Conservation (phyloP, 148 eudicot genomes). For the Camellia japonica region DNA sequence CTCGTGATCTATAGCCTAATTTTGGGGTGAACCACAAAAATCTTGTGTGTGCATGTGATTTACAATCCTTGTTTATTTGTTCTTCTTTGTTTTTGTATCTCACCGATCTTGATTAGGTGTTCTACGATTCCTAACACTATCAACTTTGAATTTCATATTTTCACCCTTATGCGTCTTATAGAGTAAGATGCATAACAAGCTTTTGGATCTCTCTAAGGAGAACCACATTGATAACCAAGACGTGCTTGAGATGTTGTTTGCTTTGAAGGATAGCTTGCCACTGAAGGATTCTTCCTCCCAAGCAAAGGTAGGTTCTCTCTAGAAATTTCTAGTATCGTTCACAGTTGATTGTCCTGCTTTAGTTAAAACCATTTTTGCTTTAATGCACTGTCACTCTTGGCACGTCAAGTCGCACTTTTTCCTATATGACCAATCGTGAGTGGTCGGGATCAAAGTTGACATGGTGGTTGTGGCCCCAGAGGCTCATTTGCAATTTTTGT, state of each 20-base stretch:
- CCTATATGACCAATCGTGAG: too few relatives aligned
- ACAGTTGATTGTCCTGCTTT: not conserved
- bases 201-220: constrained; percentile 39
- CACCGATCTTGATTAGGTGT: too few relatives aligned
- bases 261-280: constrained; percentile 44
- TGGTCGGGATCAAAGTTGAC: too few relatives aligned
- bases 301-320: constrained; percentile 35
- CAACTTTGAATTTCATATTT: not conserved
- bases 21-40: too few relatives aligned
- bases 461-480: too few relatives aligned
- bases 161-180: constrained; percentile 22
- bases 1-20: too few relatives aligned
- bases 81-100: too few relatives aligned
- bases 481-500: too few relatives aligned
- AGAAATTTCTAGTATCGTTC: not conserved
- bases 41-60: too few relatives aligned
- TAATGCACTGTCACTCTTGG: not conserved
- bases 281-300: constrained; percentile 39
- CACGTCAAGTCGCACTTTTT: too few relatives aligned
- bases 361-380: not conserved
- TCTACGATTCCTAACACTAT: not conserved
- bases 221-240: constrained; percentile 54
- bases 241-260: constrained; percentile 40
- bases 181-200: constrained; percentile 46
- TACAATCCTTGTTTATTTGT: too few relatives aligned